phyloP scores from a whole-genome alignment of 805 yeast genomes.

The Ogataea saltuana region DNA sequence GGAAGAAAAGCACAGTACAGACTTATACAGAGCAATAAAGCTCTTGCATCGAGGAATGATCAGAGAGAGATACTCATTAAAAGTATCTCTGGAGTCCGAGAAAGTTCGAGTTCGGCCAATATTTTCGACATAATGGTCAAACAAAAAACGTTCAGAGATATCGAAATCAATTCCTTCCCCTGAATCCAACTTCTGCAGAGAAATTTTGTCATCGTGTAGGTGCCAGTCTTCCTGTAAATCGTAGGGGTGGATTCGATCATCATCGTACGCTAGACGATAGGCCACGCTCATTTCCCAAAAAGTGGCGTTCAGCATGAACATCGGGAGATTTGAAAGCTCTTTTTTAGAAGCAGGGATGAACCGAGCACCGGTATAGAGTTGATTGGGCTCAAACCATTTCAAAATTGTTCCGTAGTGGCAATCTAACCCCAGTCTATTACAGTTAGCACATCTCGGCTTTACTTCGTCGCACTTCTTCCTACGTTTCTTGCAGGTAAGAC shows the following conservation, averaged over 20 bases:
- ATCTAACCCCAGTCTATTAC: constrained; percentile 20
- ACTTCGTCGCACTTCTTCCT: constrained; percentile 42
- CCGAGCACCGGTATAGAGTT: too few species aligned
- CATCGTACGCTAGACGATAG: not conserved
- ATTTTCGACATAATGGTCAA: constrained; percentile 27
- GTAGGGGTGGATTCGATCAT: too few species aligned
- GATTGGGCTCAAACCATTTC: constrained; percentile 23
- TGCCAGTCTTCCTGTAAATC: too few species aligned
- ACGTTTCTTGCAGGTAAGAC: constrained; percentile 44
- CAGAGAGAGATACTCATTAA: constrained; percentile 31
- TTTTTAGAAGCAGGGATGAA: too few species aligned
- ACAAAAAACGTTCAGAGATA: constrained; percentile 18
- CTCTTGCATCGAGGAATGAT: constrained; percentile 31
- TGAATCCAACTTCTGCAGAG: too few species aligned
- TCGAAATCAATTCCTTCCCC: constrained; percentile 6
- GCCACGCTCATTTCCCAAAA: constrained; percentile 5
- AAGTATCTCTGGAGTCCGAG: constrained; percentile 17
- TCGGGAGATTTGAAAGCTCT: too few species aligned
- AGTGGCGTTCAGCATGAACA: constrained; percentile 3
- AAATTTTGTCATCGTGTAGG: too few species aligned
- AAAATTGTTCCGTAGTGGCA: constrained; percentile 22
- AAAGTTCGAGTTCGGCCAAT: constrained; percentile 30
- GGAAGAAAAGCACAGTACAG: constrained; percentile 31
- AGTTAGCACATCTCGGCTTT: constrained; percentile 27
- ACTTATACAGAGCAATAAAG: constrained; percentile 28